Evolutionary conservation across 2,329 filamentous ascomycete genomes (phyloP), one percentile per base, ranked within the genome.

Genomic region (Geosmithia putterillii): DNA sequence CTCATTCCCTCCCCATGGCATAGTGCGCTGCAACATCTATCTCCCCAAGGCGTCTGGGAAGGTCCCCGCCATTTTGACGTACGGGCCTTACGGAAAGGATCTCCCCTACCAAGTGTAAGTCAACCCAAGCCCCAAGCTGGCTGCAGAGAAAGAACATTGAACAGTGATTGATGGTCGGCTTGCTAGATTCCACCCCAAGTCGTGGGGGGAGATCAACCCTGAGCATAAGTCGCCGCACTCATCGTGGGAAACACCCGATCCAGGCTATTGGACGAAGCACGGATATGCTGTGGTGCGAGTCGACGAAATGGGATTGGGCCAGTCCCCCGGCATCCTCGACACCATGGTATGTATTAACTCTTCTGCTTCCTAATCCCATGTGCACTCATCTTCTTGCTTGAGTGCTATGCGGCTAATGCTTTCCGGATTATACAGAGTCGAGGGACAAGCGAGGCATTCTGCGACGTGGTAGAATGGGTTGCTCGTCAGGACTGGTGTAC

Each of bases 81-180:
- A 86, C 49, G 81, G 81, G 0, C 82, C 82, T 0, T 86, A 86
- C 48, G 81, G 82, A 39, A 86, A 86, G 51, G 81, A 86, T 50
- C 81, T 84, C 32, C 73, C 68, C 18, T 85, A 85, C 54, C 64
- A 66, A 45, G 63, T 69, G 64, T 68, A 65, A 58, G 41, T 70
- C 68, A 49, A 58, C 58, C 32, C 49, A 52, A 58, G 23, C 10
- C 23, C n/a, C n/a, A n/a, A 20, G 9, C 9, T 38, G 36, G 17
- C 19, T 9, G 15, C 38, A 15, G 17, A 20, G 15, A 17, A 15
- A 15, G 18, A 2, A 19, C 23, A 25, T 10, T 14, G 19, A 10
- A 21, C 7, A 12, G 14, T 21, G 18, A 17, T 14, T 35, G 15
- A 22, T 42, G 5, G 14, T 53, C 37, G 67, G 19, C 15, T n/a